Conservation (phyloP, 1,284 basidiomycete species). For the Gomphus bonarii region DNA sequence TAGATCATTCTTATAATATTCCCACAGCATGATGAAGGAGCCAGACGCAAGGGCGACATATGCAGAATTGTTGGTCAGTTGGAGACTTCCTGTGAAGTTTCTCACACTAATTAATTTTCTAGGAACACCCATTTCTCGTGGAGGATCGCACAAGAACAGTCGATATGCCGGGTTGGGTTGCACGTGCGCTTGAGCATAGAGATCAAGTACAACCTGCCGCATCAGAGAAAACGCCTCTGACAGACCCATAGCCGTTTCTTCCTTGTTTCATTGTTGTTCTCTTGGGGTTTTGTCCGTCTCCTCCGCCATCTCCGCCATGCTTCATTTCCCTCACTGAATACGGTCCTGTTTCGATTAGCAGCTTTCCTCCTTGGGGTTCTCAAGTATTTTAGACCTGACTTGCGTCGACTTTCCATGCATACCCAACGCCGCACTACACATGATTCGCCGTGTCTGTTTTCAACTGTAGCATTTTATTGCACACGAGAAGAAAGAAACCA, state of each 20-base stretch:
- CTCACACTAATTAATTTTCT: background rate
- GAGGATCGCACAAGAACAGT: conserved; percentile 49
- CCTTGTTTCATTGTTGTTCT: background rate
- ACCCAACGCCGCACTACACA: conserved; percentile 10
- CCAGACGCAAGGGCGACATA: conserved; percentile 78
- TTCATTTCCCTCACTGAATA: background rate
- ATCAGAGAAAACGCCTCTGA: background rate
- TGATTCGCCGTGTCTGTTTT: conserved; percentile 3
- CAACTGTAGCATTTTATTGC: background rate
- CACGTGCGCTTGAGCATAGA: conserved; percentile 42
- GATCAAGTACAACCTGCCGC: conserved; percentile 14
- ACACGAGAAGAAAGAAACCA: background rate
- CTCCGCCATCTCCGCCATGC: background rate
- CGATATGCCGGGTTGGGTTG: conserved; percentile 81
- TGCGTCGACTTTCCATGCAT: background rate
- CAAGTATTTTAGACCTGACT: conserved; percentile 6
- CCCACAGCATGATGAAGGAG: conserved; percentile 57
- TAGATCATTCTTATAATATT: background rate
- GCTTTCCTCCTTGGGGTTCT: conserved; percentile 4
- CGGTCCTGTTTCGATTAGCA: conserved; percentile 8
- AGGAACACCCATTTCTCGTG: conserved; percentile 64
- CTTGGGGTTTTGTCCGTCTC: background rate
- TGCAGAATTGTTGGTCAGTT: conserved; percentile 58
- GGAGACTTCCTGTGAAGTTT: background rate
- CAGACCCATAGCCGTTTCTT: background rate